Base-by-base conservation (phyloP, 306 rosid genomes). In the Arachis hypogaea region DNA sequence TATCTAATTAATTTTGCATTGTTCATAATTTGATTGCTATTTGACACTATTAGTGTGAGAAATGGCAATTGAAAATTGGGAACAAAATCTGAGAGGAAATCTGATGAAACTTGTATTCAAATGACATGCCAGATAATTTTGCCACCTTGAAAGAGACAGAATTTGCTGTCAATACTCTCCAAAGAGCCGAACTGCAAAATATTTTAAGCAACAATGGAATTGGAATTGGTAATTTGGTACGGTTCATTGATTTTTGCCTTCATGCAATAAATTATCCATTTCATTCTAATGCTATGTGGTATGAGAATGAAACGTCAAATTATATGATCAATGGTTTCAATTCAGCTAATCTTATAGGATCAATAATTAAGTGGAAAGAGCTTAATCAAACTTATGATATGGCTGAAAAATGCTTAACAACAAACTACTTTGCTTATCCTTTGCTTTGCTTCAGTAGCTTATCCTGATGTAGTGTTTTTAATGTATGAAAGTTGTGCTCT, bases 121-220 rank as follows among this genome's bases (percentile, higher is more conserved):
- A 80, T 73, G 75, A 80, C 87, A 83, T 76, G 87, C 93, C 88
- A 88, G 85, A 71, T 54, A 33, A 77, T 18, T 65, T 54, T 88
- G 96, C 85, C 90, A 81, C 93, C 84, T 68, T 59, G 73, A 72
- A 78, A 71, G 80, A 88, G 93, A 85, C 90, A 85, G 7, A 73
- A 82, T 79, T 82, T 76, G 79, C 73, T 77, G 76, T 86, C 78
- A 69, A 78, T 36, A 50, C 83, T 78, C 72, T 71, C 64, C 68
- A 58, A 71, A 56, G 58, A 66, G 77, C 82, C 77, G 64, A 74
- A 54, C 49, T 29, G 5, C 14, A 57, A 28, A 3, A 7, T 46
- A 41, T 28, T 33, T 70, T 68, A 42, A 63, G 59, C 49, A 59
- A 71, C 74, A 51, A 60, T 46, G 36, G 29, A 77, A 61, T 77